Percentiles rank a stretch among this genome's conserved stretches.
Conservation (phyloP, 1,284 basidiomycete species). For the Fomes fomentarius region DNA sequence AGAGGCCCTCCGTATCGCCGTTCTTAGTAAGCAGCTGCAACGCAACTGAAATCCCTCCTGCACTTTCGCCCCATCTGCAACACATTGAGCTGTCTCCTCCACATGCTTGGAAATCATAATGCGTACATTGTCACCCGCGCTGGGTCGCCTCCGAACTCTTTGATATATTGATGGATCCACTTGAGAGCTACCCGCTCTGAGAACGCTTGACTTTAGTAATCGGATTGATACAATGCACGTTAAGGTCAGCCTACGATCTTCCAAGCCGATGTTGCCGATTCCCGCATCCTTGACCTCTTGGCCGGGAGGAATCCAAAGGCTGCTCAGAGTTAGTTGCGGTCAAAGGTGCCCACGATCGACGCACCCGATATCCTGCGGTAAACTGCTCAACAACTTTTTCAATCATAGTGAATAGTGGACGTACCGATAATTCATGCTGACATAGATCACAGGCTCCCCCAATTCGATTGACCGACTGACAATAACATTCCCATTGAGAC, state of each 20-base stretch:
- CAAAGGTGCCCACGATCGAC: background rate
- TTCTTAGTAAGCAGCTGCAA: background rate
- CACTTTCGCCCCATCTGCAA: constrained; percentile 3
- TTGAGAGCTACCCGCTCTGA: background rate
- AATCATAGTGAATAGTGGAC: too few species aligned
- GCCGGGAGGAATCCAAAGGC: constrained; percentile 51
- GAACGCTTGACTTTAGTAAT: too few species aligned
- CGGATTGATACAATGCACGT: background rate
- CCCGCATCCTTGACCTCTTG: constrained; percentile 50
- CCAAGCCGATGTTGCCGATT: constrained; percentile 46
- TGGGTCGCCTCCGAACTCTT: constrained; percentile 40
- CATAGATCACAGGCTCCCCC: constrained; percentile 5
- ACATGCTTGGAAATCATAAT: too few species aligned
- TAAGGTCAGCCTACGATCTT: background rate
- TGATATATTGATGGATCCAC: constrained; percentile 1
- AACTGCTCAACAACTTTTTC: too few species aligned
- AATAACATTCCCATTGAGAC: constrained; percentile 35
- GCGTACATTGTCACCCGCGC: constrained; percentile 33
- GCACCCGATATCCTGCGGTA: background rate
- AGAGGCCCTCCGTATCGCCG: constrained; percentile 23
- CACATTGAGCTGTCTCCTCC: too few species aligned
- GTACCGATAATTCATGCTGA: constrained; percentile 14
- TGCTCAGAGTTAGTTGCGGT: constrained; percentile 3
- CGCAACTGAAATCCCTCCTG: background rate
- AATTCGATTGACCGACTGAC: constrained; percentile 46